Base-by-base conservation (phyloP, 495 filamentous ascomycete species). In the Lasiosphaeris hirsuta region DNA sequence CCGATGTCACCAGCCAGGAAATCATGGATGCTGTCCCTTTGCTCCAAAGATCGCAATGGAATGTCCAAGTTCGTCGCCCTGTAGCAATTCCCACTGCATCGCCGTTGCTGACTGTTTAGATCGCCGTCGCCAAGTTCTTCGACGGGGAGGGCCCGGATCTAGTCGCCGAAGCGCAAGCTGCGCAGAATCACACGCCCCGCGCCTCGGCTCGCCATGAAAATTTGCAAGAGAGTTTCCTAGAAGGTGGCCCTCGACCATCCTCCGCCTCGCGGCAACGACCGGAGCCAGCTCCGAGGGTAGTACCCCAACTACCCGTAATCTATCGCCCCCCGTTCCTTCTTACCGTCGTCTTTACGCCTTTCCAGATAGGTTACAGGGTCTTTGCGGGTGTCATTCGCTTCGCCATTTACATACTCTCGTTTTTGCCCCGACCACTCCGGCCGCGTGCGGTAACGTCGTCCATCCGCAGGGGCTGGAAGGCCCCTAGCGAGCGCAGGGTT, bases 71-170 rank as follows among this genome's bases (percentile, higher is more conserved):
- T 62, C 4, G 79, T 67, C 36, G 2, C 9, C 40, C 18, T 7
- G 14, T 18, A 9, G 10, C 9, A 19, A 14, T 18, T 17, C 7
- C n/a, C n/a, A 10, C 10, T 10, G 7, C 4, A 5, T 5, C 6
- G 19, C 8, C 34, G 23, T 41, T 57, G 19, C 59, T 17, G 36
- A 43, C 40, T 54, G 19, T 15, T 10, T 68, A 98, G 88, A 95
- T 97, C 59, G 94, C 94, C 35, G 89, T 98, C 49, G 82, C 94
- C 48, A 93, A 93, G 65, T 97, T 97, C 83, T 98, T 97, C 68
- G 94, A 97, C 69, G 94, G 95, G 49, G 95, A 97, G 72, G 84
- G 86, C 4, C 82, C 89, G 37, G 90, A 96, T 66, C 86, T 84
- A 5, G 76, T 93, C 6, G 90, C 90, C 61, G 89, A 90, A 74